Conservation (phyloP, 2,329 filamentous ascomycete species). For the Penicillium sp. region DNA sequence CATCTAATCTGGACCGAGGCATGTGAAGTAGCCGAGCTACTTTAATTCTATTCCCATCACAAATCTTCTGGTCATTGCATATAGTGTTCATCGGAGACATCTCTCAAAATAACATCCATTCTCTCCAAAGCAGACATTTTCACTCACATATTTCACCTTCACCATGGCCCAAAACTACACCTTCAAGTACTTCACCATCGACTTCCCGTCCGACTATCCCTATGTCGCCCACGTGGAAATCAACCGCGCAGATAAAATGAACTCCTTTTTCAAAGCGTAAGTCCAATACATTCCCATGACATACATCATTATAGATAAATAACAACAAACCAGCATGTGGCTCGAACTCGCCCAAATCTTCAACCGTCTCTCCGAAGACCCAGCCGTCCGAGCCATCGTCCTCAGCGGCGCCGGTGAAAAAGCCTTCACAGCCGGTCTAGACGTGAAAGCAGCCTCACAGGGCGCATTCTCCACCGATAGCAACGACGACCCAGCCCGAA, state of each 20-base stretch:
- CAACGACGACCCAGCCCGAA: conserved; percentile 56
- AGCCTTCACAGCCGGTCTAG: conserved; percentile 81
- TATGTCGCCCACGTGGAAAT: conserved; percentile 89
- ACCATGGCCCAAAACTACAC: conserved; percentile 24
- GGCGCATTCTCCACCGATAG: conserved; percentile 42
- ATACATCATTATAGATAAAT: conserved; percentile 1
- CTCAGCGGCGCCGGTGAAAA: conserved; percentile 74
- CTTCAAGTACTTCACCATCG: conserved; percentile 62
- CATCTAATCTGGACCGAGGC: conserved; percentile 11
- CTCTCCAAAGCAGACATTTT: no score
- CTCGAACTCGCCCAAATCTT: conserved; percentile 70
- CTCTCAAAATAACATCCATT: no score
- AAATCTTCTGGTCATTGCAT: neutral
- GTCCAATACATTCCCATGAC: conserved; percentile 17
- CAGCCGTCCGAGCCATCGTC: conserved; percentile 68
- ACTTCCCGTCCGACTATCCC: conserved; percentile 54
- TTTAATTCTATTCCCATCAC: neutral
- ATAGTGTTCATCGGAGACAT: neutral
- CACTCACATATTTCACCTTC: no score
- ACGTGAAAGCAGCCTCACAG: conserved; percentile 65
- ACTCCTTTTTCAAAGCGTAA: conserved; percentile 70
- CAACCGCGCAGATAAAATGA: conserved; percentile 78
- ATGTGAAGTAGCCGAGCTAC: conserved; percentile 4
- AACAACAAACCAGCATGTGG: conserved; percentile 61
- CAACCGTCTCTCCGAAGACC: conserved; percentile 62